Conservation (phyloP, 192 early-diverging fungal species). For the Neocallimastix lanati region DNA sequence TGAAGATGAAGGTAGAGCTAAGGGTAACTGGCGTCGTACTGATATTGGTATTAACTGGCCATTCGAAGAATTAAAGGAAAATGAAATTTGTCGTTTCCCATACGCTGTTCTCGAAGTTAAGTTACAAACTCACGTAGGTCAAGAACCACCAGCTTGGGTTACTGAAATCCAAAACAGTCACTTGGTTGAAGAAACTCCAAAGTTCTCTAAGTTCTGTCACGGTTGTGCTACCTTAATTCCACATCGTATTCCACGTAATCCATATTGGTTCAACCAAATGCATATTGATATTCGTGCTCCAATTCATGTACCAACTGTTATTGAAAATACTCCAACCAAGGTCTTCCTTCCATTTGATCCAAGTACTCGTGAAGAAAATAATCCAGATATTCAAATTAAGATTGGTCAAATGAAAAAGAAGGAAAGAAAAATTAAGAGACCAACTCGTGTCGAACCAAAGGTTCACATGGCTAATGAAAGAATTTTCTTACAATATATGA, state of each 20-base stretch:
- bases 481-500: not conserved
- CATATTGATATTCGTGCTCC: not conserved
- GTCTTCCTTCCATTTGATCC: not conserved
- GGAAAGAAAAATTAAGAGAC: not conserved
- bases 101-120: slow-evolving; percentile 96
- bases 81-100: slow-evolving; percentile 70
- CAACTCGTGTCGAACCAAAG: not conserved
- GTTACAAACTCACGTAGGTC: slow-evolving; percentile 80
- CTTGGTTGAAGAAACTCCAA: slow-evolving; percentile 65
- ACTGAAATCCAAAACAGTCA: slow-evolving; percentile 73
- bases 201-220: slow-evolving; percentile 97
- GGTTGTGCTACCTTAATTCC: slow-evolving; percentile 66
- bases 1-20: slow-evolving; percentile 72
- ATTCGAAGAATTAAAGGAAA: slow-evolving; percentile 61
- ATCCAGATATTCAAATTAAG: not conserved
- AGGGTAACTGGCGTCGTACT: slow-evolving; percentile 74
- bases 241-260: not conserved
- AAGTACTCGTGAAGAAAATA: not conserved
- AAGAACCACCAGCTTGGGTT: slow-evolving; percentile 85
- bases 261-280: not conserved
- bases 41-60: slow-evolving; percentile 64
- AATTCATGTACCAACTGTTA: not conserved
- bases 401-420: not conserved
- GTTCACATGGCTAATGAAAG: not conserved
- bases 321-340: not conserved